These are phyloP conservation scores for Fusarium decemcellulare DNA, from an alignment of 2,329 filamentous ascomycete species.

Conservation along the genomic window DNA sequence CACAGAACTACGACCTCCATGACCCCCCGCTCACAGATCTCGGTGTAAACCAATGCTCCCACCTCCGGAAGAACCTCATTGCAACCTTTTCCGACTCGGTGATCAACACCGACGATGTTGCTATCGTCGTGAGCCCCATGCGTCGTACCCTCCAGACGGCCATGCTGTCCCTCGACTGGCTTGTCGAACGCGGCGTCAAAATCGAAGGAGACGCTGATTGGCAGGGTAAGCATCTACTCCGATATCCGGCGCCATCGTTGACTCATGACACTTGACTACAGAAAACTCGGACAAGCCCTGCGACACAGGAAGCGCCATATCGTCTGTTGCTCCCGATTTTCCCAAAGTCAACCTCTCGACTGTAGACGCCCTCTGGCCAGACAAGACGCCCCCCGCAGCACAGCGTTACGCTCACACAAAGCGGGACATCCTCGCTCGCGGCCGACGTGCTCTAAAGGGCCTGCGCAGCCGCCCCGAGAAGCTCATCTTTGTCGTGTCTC, in stretches of 20 bases:
- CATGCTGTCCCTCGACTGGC: conserved; percentile 69
- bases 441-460: conserved; percentile 62
- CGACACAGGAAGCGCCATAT: conserved; percentile 69
- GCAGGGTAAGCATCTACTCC: conserved; percentile 65
- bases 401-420: conserved; percentile 67
- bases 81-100: conserved; percentile 54
- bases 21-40: conserved; percentile 66
- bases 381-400: conserved; percentile 68
- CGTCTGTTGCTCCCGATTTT: conserved; percentile 62
- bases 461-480: conserved; percentile 70
- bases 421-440: conserved; percentile 68
- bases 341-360: conserved; percentile 68
- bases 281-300: conserved; percentile 71
- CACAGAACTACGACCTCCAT: conserved; percentile 63
- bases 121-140: conserved; percentile 76
- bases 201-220: conserved; percentile 73
- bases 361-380: conserved; percentile 73
- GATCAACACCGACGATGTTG: conserved; percentile 52
- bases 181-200: conserved; percentile 67
- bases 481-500: conserved; percentile 74
- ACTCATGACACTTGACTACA: conserved; percentile 36
- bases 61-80: conserved; percentile 59
- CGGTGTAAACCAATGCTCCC: conserved; percentile 64
- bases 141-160: conserved; percentile 76
- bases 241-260: neutral